Evolutionary conservation across 768 basidiomycete genomes (phyloP), one percentile per base, ranked within the genome.

Genomic region (Suillus subluteus): DNA sequence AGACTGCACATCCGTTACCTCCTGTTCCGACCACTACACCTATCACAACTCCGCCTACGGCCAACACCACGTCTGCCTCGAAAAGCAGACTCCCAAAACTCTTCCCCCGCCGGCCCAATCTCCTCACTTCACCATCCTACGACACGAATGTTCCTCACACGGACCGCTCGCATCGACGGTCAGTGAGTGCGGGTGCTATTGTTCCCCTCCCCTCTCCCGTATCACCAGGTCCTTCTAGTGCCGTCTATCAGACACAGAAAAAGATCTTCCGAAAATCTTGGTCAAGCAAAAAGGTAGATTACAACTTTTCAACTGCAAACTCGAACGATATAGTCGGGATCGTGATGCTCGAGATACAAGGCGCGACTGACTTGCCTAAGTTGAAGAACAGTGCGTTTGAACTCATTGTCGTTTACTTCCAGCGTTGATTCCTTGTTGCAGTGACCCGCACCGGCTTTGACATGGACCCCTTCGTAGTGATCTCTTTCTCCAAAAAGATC

Each of bases 401-500:
- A 21, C 18, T 56, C 21, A n/a, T 56, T 1, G 21, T 35, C 4
- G 1, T 18, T 58, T 55, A 44, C 58, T 40, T 68, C 21, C 26
- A 26, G 30, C 58, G 61, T 65, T 64, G 44, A 65, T 46, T 46
- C 58, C 13, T 2, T 18, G 26, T 62, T 41, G 41, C 65, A 93
- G 92, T 94, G 88, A 94, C 90, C 1, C 87, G 91, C 0, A 92
- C 88, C 0, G 93, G 92, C 0, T 96, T 90, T 86, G 96, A 99
- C 75, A 98, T 98, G 96, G 96, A 98, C 72, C 96, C 96, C 0
- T 99, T 98, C 73, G 92, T 94, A 30, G 95, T 99, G 68, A 86
- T 96, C 69, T 95, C 94, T 4, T 99, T 99, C 69, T 94, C 96
- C 38, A 96, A 96, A 81, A 99, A 98, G 76, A 94, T 98, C 6